Conservation (phyloP, 768 basidiomycete species). For the Boletus sensibilis region DNA sequence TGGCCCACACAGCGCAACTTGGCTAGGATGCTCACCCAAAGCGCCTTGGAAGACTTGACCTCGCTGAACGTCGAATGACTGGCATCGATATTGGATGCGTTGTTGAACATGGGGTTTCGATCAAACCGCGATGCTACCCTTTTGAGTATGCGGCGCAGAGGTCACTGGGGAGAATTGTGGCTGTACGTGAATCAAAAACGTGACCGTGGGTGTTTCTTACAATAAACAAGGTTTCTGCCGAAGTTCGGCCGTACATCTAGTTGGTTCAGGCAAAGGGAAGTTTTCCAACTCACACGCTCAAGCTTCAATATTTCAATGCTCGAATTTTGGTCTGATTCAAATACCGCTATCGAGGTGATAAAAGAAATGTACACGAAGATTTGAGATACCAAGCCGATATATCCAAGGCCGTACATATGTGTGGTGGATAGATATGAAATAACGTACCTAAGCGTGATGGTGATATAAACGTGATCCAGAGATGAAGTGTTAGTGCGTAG, state of each 20-base stretch:
- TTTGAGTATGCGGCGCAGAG: too few species aligned
- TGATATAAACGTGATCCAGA: not conserved
- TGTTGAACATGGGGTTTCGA: constrained; percentile 16
- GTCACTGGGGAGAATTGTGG: too few species aligned
- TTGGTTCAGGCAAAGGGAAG: too few species aligned
- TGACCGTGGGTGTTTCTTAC: too few species aligned
- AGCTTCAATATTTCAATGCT: not conserved
- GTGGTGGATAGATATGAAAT: not conserved
- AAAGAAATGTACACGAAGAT: not conserved
- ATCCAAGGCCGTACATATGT: not conserved
- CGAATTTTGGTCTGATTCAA: not conserved
- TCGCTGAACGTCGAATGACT: constrained; percentile 24
- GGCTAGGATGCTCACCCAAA: constrained; percentile 6
- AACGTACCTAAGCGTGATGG: not conserved
- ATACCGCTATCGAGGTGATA: not conserved
- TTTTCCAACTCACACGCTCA: too few species aligned
- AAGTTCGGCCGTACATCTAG: too few species aligned
- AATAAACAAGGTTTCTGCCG: too few species aligned
- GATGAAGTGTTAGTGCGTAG: not conserved
- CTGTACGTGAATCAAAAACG: too few species aligned
- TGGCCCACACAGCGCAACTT: not conserved
- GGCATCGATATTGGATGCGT: constrained; percentile 19
- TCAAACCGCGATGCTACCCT: not conserved
- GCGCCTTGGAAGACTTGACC: constrained; percentile 15
- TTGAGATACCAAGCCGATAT: not conserved